Evolutionary conservation across 345 rosid species (phyloP).

Genomic region (Laguncularia racemosa): DNA sequence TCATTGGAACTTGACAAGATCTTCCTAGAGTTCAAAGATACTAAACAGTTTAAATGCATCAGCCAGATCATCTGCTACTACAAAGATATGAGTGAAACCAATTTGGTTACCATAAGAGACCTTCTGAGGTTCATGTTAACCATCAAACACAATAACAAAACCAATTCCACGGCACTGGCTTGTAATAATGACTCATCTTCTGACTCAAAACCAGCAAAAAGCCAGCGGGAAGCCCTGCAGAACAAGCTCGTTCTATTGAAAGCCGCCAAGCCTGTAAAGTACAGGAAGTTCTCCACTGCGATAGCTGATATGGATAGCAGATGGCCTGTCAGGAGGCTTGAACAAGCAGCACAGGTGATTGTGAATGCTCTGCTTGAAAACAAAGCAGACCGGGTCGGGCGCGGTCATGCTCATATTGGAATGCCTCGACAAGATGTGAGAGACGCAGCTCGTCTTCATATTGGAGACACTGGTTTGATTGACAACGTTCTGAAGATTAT

Average conservation of each 20-base stretch:
- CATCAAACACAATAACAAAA: slow-evolving; percentile 36
- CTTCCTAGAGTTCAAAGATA: slow-evolving; percentile 32
- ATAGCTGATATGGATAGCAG: slow-evolving; percentile 55
- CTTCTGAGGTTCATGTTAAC: slow-evolving; percentile 66
- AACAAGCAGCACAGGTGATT: slow-evolving; percentile 72
- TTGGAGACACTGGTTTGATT: slow-evolving; percentile 85
- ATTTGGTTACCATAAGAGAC: slow-evolving; percentile 54
- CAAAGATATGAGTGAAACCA: slow-evolving; percentile 53
- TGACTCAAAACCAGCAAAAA: slow-evolving; percentile 12
- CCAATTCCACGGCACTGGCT: not conserved
- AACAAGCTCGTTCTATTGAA: slow-evolving; percentile 18
- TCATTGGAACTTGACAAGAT: slow-evolving; percentile 45
- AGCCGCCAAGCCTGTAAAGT: slow-evolving; percentile 29
- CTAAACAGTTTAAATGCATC: slow-evolving; percentile 22
- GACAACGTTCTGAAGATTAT: slow-evolving; percentile 79
- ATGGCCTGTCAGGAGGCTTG: slow-evolving; percentile 78
- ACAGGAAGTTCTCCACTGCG: slow-evolving; percentile 33
- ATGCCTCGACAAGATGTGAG: slow-evolving; percentile 89
- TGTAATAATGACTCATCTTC: slow-evolving; percentile 7
- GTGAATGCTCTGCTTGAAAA: slow-evolving; percentile 53
- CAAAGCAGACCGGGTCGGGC: slow-evolving; percentile 24
- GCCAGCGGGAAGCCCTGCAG: slow-evolving; percentile 7
- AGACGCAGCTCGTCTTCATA: slow-evolving; percentile 83
- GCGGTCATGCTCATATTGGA: slow-evolving; percentile 18
- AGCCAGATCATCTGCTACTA: slow-evolving; percentile 43